Percentiles rank a stretch among this genome's conserved stretches.
phyloP scores from a whole-genome alignment of 768 basidiomycete genomes.

The Boletus bicolor region DNA sequence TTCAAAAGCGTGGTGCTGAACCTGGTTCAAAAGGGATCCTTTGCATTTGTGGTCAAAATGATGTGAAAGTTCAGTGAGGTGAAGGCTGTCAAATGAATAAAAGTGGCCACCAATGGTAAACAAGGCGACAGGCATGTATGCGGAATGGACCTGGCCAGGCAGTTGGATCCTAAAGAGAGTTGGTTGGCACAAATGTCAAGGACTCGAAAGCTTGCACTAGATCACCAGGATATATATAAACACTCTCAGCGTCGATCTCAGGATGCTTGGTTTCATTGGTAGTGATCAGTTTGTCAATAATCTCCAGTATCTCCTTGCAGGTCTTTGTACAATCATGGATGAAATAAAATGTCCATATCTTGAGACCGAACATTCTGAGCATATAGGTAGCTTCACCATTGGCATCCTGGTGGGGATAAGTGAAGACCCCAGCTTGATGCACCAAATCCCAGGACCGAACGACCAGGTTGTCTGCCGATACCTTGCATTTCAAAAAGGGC shows the following conservation, averaged over 20 bases:
- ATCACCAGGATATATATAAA: not conserved
- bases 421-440: not conserved
- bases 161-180: not conserved
- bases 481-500: not conserved
- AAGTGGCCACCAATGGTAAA: slow-evolving; percentile 1
- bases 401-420: not conserved
- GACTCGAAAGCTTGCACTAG: not conserved
- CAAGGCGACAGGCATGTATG: not conserved
- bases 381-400: slow-evolving; percentile 1
- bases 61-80: not conserved
- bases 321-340: not conserved
- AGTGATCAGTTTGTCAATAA: not conserved
- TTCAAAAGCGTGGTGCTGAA: not conserved
- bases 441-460: not conserved
- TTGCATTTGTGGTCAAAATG: not conserved
- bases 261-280: not conserved
- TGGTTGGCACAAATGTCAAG: not conserved
- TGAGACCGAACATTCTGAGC: not conserved
- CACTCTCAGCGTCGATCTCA: not conserved
- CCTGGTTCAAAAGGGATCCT: not conserved
- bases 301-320: not conserved
- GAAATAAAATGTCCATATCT: slow-evolving; percentile 8
- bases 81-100: not conserved
- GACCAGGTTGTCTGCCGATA: not conserved
- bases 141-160: not conserved